Evolutionary conservation across 2,329 filamentous ascomycete species (phyloP), one percentile per base, ranked within the genome.

Genomic region (Hansfordia pulvinata): DNA sequence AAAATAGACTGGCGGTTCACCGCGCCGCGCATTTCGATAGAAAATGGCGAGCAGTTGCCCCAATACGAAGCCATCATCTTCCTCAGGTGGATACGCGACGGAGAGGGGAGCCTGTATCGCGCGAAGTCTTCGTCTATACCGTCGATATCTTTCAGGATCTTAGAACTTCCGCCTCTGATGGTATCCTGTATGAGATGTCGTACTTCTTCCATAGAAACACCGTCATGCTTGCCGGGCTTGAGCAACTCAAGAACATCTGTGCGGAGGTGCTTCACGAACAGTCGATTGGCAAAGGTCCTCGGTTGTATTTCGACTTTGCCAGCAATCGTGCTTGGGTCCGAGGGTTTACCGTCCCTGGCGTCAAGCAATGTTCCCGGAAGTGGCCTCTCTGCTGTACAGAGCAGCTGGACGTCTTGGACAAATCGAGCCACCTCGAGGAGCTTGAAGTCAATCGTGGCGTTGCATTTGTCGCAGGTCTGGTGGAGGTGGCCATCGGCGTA

Each of bases 21-120:
- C 0, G 75, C 76, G 2, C 72, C 69, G 4, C 61, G 54, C 2
- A 82, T 65, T 32, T 82, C 74, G 1, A 82, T 55, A 0, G 69
- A 66, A 34, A 82, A 80, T 0, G 60, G 55, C 2, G 65, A 68
- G n/a, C 54, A 57, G 41, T 82, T 82, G 13, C 69, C 62, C 73
- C 75, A 79, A 42, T 82, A 83, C 3, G 69, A 58, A 13, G 62
- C 63, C 71, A 83, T 77, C 70, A 79, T 77, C 44, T 69, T 71
- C 10, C 75, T 64, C 4, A 73, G 53, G 1, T 61, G 55, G 5
- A 70, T 37, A 5, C 54, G 49, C 14, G 58, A 49, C 5, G 41
- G 35, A 14, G 27, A 17, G 2, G 28, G 37, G 4, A 46, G 29
- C n/a, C 20, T 34, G 15, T 43, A 48, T 2, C 36, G 34, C 11